Evolutionary conservation across 169 alveolate genomes (phyloP).

Genomic region (Plasmodium coatneyi): DNA sequence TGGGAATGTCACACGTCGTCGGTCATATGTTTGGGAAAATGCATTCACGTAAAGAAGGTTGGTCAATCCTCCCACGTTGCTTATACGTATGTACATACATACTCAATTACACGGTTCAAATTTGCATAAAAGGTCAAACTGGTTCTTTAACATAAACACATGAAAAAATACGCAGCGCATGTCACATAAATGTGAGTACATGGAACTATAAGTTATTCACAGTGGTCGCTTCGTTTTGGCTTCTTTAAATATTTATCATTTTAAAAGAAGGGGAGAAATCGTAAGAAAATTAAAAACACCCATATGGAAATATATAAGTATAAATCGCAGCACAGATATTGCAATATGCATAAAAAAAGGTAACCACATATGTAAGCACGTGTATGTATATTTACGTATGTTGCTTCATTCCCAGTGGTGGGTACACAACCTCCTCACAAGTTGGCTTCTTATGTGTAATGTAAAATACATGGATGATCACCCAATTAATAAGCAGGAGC

Average conservation of each 20-base stretch:
- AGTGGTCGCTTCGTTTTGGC: background rate
- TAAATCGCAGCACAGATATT: background rate
- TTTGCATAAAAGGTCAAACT: background rate
- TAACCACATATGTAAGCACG: background rate
- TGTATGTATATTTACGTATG: background rate
- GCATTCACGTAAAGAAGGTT: background rate
- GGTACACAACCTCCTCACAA: background rate
- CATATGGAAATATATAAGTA: background rate
- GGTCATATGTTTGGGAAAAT: background rate
- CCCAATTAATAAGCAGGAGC: background rate
- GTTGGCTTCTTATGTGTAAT: background rate
- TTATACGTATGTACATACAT: background rate
- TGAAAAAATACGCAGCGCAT: background rate
- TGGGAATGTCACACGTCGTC: background rate
- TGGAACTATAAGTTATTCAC: background rate
- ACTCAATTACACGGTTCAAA: background rate
- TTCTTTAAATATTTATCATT: background rate
- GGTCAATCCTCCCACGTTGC: background rate
- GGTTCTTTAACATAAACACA: background rate
- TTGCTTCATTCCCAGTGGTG: background rate
- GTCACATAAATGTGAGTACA: background rate
- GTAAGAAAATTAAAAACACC: background rate
- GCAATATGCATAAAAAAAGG: background rate
- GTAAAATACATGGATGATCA: background rate
- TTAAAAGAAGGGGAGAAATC: background rate